Base-by-base conservation (phyloP, 441 rosid species). In the Pelargonium fulgidum region DNA sequence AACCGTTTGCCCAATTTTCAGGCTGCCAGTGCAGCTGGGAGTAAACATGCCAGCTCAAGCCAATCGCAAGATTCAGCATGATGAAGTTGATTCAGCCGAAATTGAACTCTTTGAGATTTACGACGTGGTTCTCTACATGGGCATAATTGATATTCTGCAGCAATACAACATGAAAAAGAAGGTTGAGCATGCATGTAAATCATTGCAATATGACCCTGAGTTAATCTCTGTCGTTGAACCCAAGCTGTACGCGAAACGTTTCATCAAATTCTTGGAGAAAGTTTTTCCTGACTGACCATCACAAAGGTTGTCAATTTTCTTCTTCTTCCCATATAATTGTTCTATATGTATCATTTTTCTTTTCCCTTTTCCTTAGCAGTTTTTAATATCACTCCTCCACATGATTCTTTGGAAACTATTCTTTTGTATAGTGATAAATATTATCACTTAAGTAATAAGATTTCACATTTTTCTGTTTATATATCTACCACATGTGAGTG, bases 121-220 rank as follows among this genome's bases (percentile, higher is more conserved):
- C 14, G 97, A 94, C 29, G 99, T 94, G 20, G 97, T 94, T 71
- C 88, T 94, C 20, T 94, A 86, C 82, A 86, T 91, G 96, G 99
- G 99, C 56, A 78, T 91, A 64, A 91, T 91, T 11, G 97, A 94
- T 75, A 85, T 94, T 73, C 67, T 94, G 70, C 99, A 94, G 82
- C 87, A 83, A 65, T 94, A 91, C 83, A 91, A 85, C 70, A 65
- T 79, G 80, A 90, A 78, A 78, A 94, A 91, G 81, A 90, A 76
- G 78, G 71, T 82, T 0, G 97, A 94, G 84, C 83, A 80, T 67
- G 80, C 84, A 5, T 86, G 76, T 80, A 94, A 91, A 74, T 90
- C 97, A 1, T 54, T 90, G 77, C 78, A 78, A 63, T 82, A 66
- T 22, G 87, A 94, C 67, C 96, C 97, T 0, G 47, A 73, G 71